Evolutionary conservation across 441 rosid species (phyloP).

Genomic region (Oxalis stricta): DNA sequence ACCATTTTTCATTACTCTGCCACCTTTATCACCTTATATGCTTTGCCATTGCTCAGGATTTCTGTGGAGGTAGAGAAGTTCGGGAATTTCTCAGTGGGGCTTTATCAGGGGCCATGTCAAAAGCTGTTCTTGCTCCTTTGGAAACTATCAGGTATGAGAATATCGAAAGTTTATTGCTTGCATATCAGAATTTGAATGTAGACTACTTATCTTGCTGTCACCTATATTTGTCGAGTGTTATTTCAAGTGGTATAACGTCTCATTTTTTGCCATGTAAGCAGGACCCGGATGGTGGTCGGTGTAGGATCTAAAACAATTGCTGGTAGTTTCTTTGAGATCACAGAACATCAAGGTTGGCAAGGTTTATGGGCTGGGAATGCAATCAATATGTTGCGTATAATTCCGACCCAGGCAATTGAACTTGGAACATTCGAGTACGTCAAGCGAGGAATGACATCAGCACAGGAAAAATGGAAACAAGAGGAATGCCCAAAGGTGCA

Average conservation of each 20-base stretch:
- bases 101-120: conserved; percentile 92
- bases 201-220: not conserved
- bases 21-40: conserved; percentile 6
- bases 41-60: conserved; percentile 34
- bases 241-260: not conserved
- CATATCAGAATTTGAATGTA: not conserved
- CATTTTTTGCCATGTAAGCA: conserved; percentile 19
- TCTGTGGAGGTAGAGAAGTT: conserved; percentile 58
- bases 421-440: conserved; percentile 81
- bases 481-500: conserved; percentile 40
- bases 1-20: not conserved
- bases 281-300: conserved; percentile 97
- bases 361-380: conserved; percentile 98
- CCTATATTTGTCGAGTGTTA: not conserved
- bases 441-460: conserved; percentile 63
- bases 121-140: conserved; percentile 94
- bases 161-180: too few relatives aligned
- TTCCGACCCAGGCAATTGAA: conserved; percentile 96
- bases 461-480: conserved; percentile 55
- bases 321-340: conserved; percentile 75
- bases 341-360: conserved; percentile 88
- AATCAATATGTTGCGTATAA: conserved; percentile 80
- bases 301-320: conserved; percentile 79
- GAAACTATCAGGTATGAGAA: conserved; percentile 99
- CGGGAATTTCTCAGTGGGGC: conserved; percentile 95